phyloP scores from a whole-genome alignment of 2,329 filamentous ascomycete genomes.

The Fusarium mexicanum region DNA sequence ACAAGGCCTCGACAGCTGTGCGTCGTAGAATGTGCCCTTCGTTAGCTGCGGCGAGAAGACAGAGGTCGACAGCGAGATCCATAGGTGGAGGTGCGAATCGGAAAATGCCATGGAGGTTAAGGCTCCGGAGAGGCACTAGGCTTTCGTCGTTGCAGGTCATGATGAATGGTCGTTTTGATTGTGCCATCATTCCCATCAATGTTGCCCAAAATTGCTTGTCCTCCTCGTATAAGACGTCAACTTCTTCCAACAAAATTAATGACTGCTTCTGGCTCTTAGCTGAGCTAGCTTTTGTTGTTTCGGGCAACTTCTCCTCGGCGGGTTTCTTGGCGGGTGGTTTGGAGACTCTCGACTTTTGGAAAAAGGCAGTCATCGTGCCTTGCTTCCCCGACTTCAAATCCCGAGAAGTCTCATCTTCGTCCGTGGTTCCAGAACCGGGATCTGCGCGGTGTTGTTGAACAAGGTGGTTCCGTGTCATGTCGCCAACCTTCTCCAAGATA shows the following conservation, averaged over 20 bases:
- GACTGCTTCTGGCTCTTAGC: constrained; percentile 83
- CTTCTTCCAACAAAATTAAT: constrained; percentile 91
- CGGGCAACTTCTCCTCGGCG: constrained; percentile 39
- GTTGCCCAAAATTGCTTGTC: constrained; percentile 95
- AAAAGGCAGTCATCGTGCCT: constrained; percentile 83
- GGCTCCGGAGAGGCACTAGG: constrained; percentile 76
- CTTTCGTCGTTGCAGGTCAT: constrained; percentile 94
- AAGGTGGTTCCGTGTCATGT: constrained; percentile 96
- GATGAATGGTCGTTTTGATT: constrained; percentile 91
- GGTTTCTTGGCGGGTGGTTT: constrained; percentile 45
- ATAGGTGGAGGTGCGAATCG: constrained; percentile 74
- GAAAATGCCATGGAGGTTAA: constrained; percentile 88
- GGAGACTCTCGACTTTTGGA: constrained; percentile 62
- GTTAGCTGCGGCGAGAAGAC: constrained; percentile 83
- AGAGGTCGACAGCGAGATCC: constrained; percentile 78
- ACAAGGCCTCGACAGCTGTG: constrained; percentile 74
- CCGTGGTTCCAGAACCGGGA: constrained; percentile 40
- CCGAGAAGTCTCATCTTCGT: constrained; percentile 49
- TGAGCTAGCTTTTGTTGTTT: constrained; percentile 45
- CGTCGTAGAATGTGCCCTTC: constrained; percentile 85
- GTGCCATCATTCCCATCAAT: constrained; percentile 77
- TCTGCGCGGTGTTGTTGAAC: constrained; percentile 65
- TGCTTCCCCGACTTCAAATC: constrained; percentile 76
- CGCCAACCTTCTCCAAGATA: constrained; percentile 88
- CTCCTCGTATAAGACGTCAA: constrained; percentile 92